Evolutionary conservation across 805 yeast species (phyloP), one percentile per base, ranked within the genome.

Genomic region (Nakazawaea holstii): DNA sequence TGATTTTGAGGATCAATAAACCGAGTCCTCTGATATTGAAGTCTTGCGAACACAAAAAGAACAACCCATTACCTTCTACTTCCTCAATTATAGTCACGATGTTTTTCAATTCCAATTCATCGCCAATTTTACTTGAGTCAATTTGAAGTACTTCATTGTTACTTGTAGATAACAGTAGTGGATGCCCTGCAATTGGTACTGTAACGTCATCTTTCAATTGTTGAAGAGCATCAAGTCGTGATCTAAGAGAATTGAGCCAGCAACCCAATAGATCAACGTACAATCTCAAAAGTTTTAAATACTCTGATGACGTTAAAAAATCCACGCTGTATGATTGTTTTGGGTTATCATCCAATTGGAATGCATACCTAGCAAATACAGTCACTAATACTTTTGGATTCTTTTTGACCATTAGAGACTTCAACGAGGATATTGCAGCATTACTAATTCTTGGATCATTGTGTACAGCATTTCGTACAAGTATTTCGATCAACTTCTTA

Each of bases 11-110:
- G 8, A 95, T 82, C 6, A 84, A 74, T 2, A 91, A 70, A 0
- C 95, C 98, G 41, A 82, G 66, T 50, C 80, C 81, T 46, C 99
- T 72, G 10, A 88, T 76, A 24, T 77, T 72, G 38, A 84, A 74
- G 59, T 90, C 96, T 55, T 90, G 95, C 1, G 96, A 87, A 57
- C 96, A 87, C 20, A 94, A 68, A 59, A 95, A 92, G 58, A 88
- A 94, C 29, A 94, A 66, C 0, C 97, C 99, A 59, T 91, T 88
- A 0, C 99, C 97, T 64, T 94, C 99, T 8, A 92, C 87, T 52
- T 92, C 97, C 63, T 94, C 98, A 41, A 94, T 83, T 0, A 87
- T 84, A 0, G 96, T 85, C 52, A 88, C 81, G 14, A 89, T 80
- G 41, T 80, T 81, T 54, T 87, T 87, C 76, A 88, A 72, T 58